Evolutionary conservation across 345 rosid genomes (phyloP), one percentile per base, ranked within the genome.

Genomic region (Citrus australasica): DNA sequence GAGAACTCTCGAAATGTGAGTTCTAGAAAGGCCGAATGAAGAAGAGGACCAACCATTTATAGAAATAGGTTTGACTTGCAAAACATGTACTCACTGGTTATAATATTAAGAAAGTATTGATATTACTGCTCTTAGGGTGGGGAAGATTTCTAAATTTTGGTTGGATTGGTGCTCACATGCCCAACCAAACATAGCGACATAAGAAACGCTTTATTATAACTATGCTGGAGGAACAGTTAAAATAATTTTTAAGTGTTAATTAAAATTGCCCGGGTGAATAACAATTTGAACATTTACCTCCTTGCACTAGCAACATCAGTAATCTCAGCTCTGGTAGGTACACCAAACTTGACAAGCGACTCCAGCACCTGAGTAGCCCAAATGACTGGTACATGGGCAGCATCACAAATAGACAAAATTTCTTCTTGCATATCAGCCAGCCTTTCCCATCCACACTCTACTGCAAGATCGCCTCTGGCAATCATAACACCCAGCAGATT

Each of bases 401-500:
- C 88, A 61, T 68, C 77, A 55, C 90, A 90, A 72, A 86, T 27
- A 74, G 86, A 84, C 17, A 90, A 3, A 78, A 91, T 91, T 81
- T 91, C 93, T n/a, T 91, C 92, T 65, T 91, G 95, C 76, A 88
- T 74, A 78, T 84, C 84, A 75, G 92, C 90, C 74, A 91, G 80
- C 70, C 83, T 88, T 80, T 91, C 95, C 93, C 93, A 91, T 38
- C 95, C 95, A 79, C 95, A 90, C 75, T 91, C 95, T 42, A 91
- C 95, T 0, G 93, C 95, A 76, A 91, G 95, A 85, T 90, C 93
- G 32, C 95, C 95, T 83, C 93, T 71, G 25, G 93, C 95, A 80
- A 91, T 86, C 93, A 90, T 91, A 68, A 90, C 88, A 62, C 95
- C 95, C 16, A 91, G 68, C 33, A 91, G 95, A 85, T 91, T 89